Percentiles rank a stretch among this genome's conserved stretches.
Evolutionary conservation across 2,329 filamentous ascomycete genomes (phyloP).

Genomic region (Neofusicoccum ribis): DNA sequence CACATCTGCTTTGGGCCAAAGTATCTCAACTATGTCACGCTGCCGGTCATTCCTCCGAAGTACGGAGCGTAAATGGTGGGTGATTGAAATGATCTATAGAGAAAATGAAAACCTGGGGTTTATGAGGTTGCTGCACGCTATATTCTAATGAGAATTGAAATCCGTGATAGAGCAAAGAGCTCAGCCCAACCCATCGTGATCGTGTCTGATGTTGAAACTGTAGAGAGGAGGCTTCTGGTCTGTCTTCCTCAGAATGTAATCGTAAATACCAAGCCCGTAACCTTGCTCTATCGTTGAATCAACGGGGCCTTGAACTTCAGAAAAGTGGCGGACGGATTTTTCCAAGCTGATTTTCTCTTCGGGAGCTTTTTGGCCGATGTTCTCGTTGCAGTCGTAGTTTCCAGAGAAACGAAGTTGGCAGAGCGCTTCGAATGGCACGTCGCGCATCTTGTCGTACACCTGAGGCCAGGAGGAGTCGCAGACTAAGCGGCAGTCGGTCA

Average conservation of each 20-base stretch:
- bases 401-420: not conserved
- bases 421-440: not conserved
- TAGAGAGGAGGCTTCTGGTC: not conserved
- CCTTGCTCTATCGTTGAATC: not conserved
- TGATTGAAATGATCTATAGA: not conserved
- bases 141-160: not conserved
- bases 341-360: too few species aligned
- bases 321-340: too few species aligned
- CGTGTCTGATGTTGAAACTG: not conserved
- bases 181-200: too few species aligned
- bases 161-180: not conserved
- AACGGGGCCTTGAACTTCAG: too few species aligned
- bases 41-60: constrained; percentile 55
- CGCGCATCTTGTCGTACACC: not conserved
- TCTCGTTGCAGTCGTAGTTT: not conserved
- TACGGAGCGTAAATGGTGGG: not conserved
- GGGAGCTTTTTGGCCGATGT: too few species aligned
- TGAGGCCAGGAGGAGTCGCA: not conserved
- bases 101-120: not conserved
- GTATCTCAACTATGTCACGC: constrained; percentile 52
- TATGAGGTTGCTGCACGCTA: too few species aligned
- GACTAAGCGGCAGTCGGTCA: too few species aligned
- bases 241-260: not conserved
- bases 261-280: not conserved
- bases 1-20: constrained; percentile 54